These are phyloP conservation scores for Petrea volubilis DNA, from an alignment of 257 asterid species.

Conservation along the genomic window DNA sequence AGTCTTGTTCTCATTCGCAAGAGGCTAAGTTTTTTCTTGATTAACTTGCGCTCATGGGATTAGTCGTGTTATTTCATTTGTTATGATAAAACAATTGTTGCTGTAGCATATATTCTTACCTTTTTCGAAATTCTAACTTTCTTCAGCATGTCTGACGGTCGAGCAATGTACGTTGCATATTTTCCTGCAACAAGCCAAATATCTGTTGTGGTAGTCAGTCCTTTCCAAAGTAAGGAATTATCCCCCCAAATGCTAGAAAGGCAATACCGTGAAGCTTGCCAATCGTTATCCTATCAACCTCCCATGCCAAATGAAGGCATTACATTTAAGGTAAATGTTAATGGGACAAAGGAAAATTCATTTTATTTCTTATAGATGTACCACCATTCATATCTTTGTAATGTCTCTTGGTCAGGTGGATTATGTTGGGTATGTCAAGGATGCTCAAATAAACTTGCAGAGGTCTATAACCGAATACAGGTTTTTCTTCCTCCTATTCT, in stretches of 20 bases:
- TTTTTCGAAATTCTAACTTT: slow-evolving; percentile 19
- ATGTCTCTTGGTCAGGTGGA: slow-evolving; percentile 57
- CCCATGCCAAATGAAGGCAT: slow-evolving; percentile 52
- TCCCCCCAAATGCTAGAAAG: slow-evolving; percentile 85
- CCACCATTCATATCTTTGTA: slow-evolving; percentile 21
- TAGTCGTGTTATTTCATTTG: slow-evolving; percentile 14
- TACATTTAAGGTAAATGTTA: slow-evolving; percentile 63
- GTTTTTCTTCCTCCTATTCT: slow-evolving; percentile 38
- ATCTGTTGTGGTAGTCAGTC: slow-evolving; percentile 82
- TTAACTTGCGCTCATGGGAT: slow-evolving; percentile 11
- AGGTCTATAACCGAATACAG: slow-evolving; percentile 72
- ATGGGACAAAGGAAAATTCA: not conserved
- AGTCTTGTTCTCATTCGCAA: not conserved
- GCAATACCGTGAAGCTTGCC: slow-evolving; percentile 86
- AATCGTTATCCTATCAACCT: slow-evolving; percentile 52
- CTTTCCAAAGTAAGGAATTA: slow-evolving; percentile 87
- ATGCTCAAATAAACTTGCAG: slow-evolving; percentile 80
- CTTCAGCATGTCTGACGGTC: slow-evolving; percentile 79
- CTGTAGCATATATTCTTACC: not conserved
- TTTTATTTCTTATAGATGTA: slow-evolving; percentile 14
- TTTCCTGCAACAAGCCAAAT: slow-evolving; percentile 78
- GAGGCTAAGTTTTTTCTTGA: slow-evolving; percentile 4
- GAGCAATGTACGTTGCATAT: slow-evolving; percentile 84
- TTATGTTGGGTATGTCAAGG: slow-evolving; percentile 75
- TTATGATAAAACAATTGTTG: slow-evolving; percentile 3